A percentile compares a stretch with the other conserved stretches of the same genome.
These are phyloP conservation scores for Delonix regia DNA, from an alignment of 306 rosid genomes.

Conservation along the genomic window DNA sequence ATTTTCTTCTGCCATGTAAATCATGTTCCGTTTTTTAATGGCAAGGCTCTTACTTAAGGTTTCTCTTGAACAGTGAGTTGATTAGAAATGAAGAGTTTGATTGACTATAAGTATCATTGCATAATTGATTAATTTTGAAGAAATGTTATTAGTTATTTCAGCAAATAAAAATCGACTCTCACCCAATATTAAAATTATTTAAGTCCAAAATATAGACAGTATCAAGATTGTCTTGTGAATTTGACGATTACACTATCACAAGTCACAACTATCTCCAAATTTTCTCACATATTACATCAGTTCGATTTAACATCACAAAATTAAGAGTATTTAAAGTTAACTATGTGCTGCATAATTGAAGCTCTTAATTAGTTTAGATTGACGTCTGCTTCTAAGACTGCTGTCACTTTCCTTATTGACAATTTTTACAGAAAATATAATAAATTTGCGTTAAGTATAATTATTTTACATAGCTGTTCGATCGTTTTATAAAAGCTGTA, in stretches of 20 bases:
- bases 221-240: conserved; percentile 22
- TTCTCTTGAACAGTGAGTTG: background rate
- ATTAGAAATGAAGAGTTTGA: conserved; percentile 26
- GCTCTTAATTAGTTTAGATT: no score
- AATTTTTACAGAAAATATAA: no score
- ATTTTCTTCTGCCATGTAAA: conserved; percentile 31
- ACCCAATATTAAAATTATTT: conserved; percentile 1
- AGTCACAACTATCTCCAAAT: background rate
- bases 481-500: no score
- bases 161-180: conserved; percentile 14
- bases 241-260: background rate
- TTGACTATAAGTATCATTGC: conserved; percentile 19
- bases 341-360: no score
- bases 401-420: no score
- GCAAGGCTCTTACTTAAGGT: background rate
- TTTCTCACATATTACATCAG: background rate
- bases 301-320: no score
- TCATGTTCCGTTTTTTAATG: conserved; percentile 17
- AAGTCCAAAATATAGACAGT: background rate
- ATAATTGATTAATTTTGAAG: conserved; percentile 8
- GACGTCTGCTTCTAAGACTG: no score
- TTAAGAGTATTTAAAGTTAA: no score
- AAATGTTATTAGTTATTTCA: conserved; percentile 23
- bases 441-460: no score
- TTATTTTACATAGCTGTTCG: no score